Base-by-base conservation (phyloP, 257 asterid genomes). In the Penstemon newberryi region DNA sequence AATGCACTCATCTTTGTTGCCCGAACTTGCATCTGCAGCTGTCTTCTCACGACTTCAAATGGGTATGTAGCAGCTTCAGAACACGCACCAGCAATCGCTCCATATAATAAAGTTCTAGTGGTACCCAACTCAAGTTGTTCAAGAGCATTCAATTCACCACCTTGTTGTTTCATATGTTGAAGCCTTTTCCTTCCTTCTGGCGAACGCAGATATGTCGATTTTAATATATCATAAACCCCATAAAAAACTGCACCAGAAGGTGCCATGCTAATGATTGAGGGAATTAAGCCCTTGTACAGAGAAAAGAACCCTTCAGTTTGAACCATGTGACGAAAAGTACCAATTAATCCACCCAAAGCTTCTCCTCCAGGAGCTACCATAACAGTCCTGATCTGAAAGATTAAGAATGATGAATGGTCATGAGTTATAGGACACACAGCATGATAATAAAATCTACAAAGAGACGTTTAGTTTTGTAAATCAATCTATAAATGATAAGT, bases 351-450 rank as follows among this genome's bases (percentile, higher is more conserved):
- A 33, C 97, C 99, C 84, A 93, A 78, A 57, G 96, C 95, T 78
- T 93, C 99, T 59, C 96, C 99, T 56, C 99, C 99, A 63, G 96
- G 96, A 66, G 99, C 99, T 37, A 93, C 89, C 97, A 90, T 87
- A 71, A 93, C 95, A 42, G 99, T 93, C 76, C 97, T 84, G 70
- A 90, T 88, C 97, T 92, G 95, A 83, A 75, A 78, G 13, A 59
- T 76, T 65, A 33, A 51, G 18, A 44, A 63, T 13, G 38, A 69
- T 58, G 41, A 61, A 57, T 63, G 46, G 62, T 72, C 68, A 50
- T 37, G 13, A 60, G 61, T 59, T 60, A 65, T 11, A 50, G 50
- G 36, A 52, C 19, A 39, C 13, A 70, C 40, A 15, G 56, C 64
- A 45, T 59, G 11, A 59, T 12, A 57, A 11, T 59, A 56, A 25